These are phyloP conservation scores for Iberis pinnata DNA, from an alignment of 345 rosid species.

Conservation along the genomic window DNA sequence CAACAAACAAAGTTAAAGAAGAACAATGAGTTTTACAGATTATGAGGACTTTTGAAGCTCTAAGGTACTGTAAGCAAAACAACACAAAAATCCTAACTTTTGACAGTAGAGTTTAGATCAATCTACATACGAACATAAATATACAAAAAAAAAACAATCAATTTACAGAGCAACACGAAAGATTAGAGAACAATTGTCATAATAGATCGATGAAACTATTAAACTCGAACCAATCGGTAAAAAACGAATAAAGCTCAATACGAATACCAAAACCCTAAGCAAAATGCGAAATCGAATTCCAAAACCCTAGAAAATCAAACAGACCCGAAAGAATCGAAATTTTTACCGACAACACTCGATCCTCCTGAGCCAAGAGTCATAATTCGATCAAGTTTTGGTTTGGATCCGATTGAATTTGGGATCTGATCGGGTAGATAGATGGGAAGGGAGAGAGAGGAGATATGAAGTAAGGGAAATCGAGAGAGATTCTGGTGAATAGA, in stretches of 20 bases:
- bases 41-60: too few relatives aligned
- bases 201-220: too few relatives aligned
- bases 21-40: too few relatives aligned
- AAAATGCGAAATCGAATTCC: slow-evolving; percentile 12
- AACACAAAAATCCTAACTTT: too few relatives aligned
- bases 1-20: too few relatives aligned
- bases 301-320: slow-evolving; percentile 21
- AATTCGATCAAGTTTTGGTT: slow-evolving; percentile 22
- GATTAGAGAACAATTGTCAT: too few relatives aligned
- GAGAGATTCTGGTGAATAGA: slow-evolving; percentile 26
- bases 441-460: not conserved
- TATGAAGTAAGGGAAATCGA: slow-evolving; percentile 8
- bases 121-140: too few relatives aligned
- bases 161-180: too few relatives aligned
- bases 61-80: too few relatives aligned
- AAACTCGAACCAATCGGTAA: not conserved
- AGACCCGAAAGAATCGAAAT: slow-evolving; percentile 3
- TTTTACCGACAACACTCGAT: slow-evolving; percentile 73
- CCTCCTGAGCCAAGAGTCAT: slow-evolving; percentile 91
- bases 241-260: not conserved
- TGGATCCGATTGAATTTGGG: slow-evolving; percentile 22
- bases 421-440: slow-evolving; percentile 33
- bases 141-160: too few relatives aligned
- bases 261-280: not conserved
- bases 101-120: too few relatives aligned